Evolutionary conservation across 768 basidiomycete species (phyloP).

Genomic region (Lentinula raphanica): DNA sequence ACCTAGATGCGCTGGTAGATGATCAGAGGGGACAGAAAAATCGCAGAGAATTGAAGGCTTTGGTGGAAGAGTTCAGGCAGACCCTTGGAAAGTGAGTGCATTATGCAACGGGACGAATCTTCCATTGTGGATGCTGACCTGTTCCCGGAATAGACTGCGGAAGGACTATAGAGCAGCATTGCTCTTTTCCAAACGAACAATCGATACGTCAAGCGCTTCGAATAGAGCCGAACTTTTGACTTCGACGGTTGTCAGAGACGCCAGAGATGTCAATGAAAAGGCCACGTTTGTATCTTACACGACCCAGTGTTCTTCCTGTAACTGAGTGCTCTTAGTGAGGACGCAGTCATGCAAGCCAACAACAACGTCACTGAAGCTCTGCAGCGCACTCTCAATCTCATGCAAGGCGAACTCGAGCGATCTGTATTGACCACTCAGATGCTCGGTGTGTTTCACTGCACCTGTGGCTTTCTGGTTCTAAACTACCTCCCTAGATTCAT

Average conservation of each 20-base stretch:
- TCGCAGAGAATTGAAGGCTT: conserved; percentile 39
- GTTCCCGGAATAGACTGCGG: conserved; percentile 38
- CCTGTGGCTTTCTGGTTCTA: neutral
- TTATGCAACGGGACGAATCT: neutral
- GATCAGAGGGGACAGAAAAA: conserved; percentile 61
- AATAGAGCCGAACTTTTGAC: conserved; percentile 66
- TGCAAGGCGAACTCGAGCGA: conserved; percentile 90
- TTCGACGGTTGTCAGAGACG: conserved; percentile 42
- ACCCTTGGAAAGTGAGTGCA: conserved; percentile 45
- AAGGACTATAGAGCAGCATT: conserved; percentile 64
- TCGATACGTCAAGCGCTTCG: conserved; percentile 56
- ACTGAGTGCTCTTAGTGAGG: conserved; percentile 46
- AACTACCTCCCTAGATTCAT: conserved; percentile 49
- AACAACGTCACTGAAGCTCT: conserved; percentile 85
- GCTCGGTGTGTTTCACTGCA: conserved; percentile 48
- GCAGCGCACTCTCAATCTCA: conserved; percentile 74
- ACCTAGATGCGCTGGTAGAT: conserved; percentile 63
- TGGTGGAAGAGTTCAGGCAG: conserved; percentile 45
- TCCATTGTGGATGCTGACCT: neutral
- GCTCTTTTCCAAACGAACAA: conserved; percentile 66
- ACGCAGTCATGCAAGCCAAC: conserved; percentile 83
- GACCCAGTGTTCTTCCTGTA: neutral
- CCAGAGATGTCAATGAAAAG: conserved; percentile 45
- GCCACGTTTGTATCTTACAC: conserved; percentile 40
- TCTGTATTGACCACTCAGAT: conserved; percentile 84